Conservation (phyloP, 1,284 basidiomycete species). For the Puccinia novopanici region DNA sequence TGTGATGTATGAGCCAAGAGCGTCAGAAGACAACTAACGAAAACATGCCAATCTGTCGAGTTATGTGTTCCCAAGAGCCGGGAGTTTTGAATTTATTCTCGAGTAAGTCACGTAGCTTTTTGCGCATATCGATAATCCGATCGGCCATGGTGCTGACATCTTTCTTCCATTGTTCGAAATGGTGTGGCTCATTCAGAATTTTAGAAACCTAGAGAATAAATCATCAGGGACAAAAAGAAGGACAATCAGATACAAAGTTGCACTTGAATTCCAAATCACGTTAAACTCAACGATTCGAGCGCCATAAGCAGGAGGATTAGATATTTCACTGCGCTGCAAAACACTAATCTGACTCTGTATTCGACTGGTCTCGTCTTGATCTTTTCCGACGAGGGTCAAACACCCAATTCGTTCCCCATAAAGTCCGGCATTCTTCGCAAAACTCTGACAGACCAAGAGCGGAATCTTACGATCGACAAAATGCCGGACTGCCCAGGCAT, state of each 20-base stretch:
- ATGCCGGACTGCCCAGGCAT: conserved; percentile 92
- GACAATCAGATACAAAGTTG: not conserved
- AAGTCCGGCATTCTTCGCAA: conserved; percentile 92
- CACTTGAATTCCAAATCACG: not conserved
- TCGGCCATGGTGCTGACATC: conserved; percentile 91
- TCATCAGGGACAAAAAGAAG: not conserved
- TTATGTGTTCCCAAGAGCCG: conserved; percentile 78
- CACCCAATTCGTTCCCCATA: conserved; percentile 89
- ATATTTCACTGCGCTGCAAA: conserved; percentile 85
- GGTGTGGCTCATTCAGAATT: conserved; percentile 71
- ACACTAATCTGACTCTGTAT: conserved; percentile 76
- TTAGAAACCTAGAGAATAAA: conserved; percentile 66
- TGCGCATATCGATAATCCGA: conserved; percentile 85
- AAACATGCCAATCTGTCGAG: conserved; percentile 89
- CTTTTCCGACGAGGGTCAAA: conserved; percentile 70
- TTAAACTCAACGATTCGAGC: conserved; percentile 69
- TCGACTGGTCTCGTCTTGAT: conserved; percentile 72
- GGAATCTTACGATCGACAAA: conserved; percentile 76
- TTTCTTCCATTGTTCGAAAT: conserved; percentile 83
- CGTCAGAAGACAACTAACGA: conserved; percentile 63
- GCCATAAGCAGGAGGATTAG: conserved; percentile 85
- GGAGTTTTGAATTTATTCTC: conserved; percentile 85
- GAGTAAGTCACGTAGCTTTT: conserved; percentile 74
- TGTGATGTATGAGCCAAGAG: not conserved
- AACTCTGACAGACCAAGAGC: conserved; percentile 88